A percentile compares a stretch with the other conserved stretches of the same genome.
Conservation (phyloP, 371 early-diverging fungal genomes). For the Paraphysoderma sedebokerense region DNA sequence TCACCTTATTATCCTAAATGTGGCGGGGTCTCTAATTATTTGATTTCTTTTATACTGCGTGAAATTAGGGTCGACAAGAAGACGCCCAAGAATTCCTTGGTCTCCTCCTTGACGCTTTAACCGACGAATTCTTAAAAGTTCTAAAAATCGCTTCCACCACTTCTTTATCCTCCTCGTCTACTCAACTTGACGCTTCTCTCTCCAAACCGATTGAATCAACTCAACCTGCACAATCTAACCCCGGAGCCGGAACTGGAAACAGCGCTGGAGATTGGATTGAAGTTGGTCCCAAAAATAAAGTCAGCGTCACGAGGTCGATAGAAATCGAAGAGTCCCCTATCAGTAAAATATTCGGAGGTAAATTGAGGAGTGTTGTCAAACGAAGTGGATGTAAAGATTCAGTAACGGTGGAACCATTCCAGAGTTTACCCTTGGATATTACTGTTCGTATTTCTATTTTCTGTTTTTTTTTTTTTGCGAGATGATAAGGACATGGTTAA, state of each 20-base stretch:
- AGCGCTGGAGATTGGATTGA: conserved; percentile 55
- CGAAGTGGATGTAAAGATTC: conserved; percentile 61
- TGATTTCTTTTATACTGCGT: neutral
- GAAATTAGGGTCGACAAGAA: conserved; percentile 68
- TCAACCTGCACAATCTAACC: no score
- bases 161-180: no score
- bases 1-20: neutral
- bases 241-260: conserved; percentile 14
- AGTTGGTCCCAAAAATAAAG: conserved; percentile 72
- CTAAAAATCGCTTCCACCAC: neutral
- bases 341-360: conserved; percentile 70
- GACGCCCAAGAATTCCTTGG: conserved; percentile 94
- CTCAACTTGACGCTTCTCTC: no score
- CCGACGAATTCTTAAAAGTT: conserved; percentile 69
- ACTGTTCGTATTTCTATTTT: conserved; percentile 14
- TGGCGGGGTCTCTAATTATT: neutral
- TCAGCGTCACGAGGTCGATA: conserved; percentile 19
- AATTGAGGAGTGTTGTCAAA: conserved; percentile 53
- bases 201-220: no score
- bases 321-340: conserved; percentile 60
- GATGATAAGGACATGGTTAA: no score
- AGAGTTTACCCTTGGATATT: conserved; percentile 75
- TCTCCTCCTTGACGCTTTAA: conserved; percentile 77
- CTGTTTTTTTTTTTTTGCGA: no score
- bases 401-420: conserved; percentile 73